A percentile compares a stretch with the other conserved stretches of the same genome.
Evolutionary conservation across 345 rosid species (phyloP).

Genomic region (Camelina laxa): DNA sequence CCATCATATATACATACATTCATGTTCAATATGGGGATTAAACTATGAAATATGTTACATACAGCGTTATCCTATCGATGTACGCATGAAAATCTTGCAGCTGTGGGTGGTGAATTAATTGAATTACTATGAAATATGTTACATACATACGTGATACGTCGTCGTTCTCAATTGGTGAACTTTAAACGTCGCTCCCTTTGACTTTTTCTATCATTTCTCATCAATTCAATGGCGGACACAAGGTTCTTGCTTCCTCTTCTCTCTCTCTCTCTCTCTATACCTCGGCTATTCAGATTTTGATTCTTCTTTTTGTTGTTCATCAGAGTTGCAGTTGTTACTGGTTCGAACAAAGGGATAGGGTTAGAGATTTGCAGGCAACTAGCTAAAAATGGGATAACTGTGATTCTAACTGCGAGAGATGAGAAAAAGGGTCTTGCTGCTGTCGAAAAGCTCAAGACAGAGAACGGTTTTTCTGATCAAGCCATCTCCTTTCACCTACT

Average conservation of each 20-base stretch:
- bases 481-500: slow-evolving; percentile 52
- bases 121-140: too few species aligned
- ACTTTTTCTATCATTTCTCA: slow-evolving; percentile 1
- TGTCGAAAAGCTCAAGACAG: slow-evolving; percentile 50
- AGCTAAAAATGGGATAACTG: slow-evolving; percentile 43
- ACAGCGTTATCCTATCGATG: too few species aligned
- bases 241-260: slow-evolving; percentile 30
- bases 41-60: too few species aligned
- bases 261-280: not conserved
- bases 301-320: slow-evolving; percentile 10
- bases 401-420: slow-evolving; percentile 52
- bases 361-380: slow-evolving; percentile 51
- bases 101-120: too few species aligned
- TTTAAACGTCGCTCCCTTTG: not conserved
- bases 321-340: slow-evolving; percentile 55
- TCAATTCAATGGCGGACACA: slow-evolving; percentile 29
- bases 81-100: too few species aligned
- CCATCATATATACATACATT: not conserved
- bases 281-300: not conserved
- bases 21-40: too few species aligned
- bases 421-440: slow-evolving; percentile 53
- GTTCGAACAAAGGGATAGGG: slow-evolving; percentile 60
- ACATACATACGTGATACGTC: too few species aligned
- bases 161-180: not conserved
- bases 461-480: slow-evolving; percentile 42